Conservation (phyloP, 768 basidiomycete species). For the Postia placenta region DNA sequence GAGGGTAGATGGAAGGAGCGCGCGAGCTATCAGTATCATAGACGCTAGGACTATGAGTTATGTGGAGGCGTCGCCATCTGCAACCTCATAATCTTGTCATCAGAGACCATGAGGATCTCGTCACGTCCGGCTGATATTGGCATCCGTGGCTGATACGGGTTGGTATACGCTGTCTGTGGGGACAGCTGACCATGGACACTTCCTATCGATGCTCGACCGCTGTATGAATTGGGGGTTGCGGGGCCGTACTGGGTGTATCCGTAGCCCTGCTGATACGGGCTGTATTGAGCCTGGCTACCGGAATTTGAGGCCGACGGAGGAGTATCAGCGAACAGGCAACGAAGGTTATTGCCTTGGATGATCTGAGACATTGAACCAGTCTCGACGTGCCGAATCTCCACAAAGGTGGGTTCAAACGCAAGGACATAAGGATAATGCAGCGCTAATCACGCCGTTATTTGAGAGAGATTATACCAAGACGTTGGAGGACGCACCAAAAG, state of each 20-base stretch:
- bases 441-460: constrained; percentile 39
- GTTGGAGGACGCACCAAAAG: constrained; percentile 85
- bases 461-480: neutral
- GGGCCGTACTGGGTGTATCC: constrained; percentile 30
- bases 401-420: constrained; percentile 93
- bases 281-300: constrained; percentile 32
- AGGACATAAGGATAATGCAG: constrained; percentile 95
- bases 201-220: constrained; percentile 21
- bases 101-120: constrained; percentile 87
- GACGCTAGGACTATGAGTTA: constrained; percentile 1
- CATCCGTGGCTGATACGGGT: constrained; percentile 35
- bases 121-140: constrained; percentile 53
- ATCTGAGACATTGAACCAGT: constrained; percentile 90
- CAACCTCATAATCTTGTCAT: constrained; percentile 76
- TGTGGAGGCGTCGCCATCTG: constrained; percentile 36
- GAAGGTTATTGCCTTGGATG: constrained; percentile 87
- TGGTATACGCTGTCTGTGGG: constrained; percentile 33
- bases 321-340: constrained; percentile 89
- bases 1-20: constrained; percentile 3
- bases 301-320: constrained; percentile 79
- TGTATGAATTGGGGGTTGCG: constrained; percentile 16
- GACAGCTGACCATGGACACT: constrained; percentile 9
- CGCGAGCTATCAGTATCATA: constrained; percentile 1
- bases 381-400: constrained; percentile 95
- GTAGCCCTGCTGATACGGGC: constrained; percentile 26